Percentiles rank a stretch among this genome's conserved stretches.
These are phyloP conservation scores for Aspergillus brunneoviolaceus DNA, from an alignment of 2,329 filamentous ascomycete species.

Conservation along the genomic window DNA sequence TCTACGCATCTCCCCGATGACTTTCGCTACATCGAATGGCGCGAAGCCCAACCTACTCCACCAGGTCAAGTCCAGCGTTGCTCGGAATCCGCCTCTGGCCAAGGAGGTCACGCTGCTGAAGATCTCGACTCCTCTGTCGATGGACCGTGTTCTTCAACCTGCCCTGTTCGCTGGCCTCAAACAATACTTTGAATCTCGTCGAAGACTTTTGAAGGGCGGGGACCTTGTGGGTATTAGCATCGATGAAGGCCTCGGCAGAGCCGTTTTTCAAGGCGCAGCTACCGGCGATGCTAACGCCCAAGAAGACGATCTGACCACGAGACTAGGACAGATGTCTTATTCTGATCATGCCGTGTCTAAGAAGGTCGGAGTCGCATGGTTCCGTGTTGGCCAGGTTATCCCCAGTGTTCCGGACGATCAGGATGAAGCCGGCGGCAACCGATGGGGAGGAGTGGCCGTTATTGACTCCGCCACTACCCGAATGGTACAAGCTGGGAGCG, in stretches of 20 bases:
- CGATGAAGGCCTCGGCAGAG: constrained; percentile 78
- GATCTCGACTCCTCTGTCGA: constrained; percentile 83
- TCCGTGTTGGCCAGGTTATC: constrained; percentile 76
- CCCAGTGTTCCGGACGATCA: constrained; percentile 49
- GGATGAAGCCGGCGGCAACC: constrained; percentile 62
- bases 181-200: constrained; percentile 79
- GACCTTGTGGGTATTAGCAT: constrained; percentile 88
- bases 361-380: constrained; percentile 76
- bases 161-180: constrained; percentile 85
- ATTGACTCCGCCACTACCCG: constrained; percentile 85
- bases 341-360: constrained; percentile 36
- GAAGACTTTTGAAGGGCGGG: constrained; percentile 78
- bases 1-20: constrained; percentile 69
- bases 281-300: constrained; percentile 58
- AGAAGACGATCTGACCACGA: constrained; percentile 66
- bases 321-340: constrained; percentile 37
- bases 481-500: constrained; percentile 88
- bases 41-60: constrained; percentile 60
- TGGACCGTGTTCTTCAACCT: constrained; percentile 79
- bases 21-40: constrained; percentile 37
- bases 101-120: constrained; percentile 85
- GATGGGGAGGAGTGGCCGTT: constrained; percentile 82
- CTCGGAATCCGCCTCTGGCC: constrained; percentile 57
- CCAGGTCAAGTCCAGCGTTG: constrained; percentile 45
- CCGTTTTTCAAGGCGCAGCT: constrained; percentile 69